Base-by-base conservation (phyloP, 345 rosid species). In the Rubroshorea leprosula region DNA sequence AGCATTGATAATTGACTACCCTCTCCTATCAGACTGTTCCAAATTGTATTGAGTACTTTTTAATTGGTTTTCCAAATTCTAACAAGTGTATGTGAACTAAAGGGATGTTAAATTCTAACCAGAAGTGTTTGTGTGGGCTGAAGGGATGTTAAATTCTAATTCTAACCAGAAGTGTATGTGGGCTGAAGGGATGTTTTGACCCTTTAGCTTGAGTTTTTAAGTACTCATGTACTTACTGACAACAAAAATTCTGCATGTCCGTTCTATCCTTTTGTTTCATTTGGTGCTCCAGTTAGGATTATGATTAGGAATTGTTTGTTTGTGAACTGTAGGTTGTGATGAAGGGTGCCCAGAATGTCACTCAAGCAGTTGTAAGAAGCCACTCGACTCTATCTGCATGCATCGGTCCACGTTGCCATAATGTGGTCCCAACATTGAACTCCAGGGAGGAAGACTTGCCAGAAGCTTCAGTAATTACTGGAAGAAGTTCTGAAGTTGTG, bases 301-400 rank as follows among this genome's bases (percentile, higher is more conserved):
- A 20, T 29, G 14, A 27, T 11, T 11, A 46, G 31, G 3, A 4
- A 31, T 46, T n/a, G n/a, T 44, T 10, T 15, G 47, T 46, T 55
- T 55, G 56, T 13, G 55, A 25, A 35, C 24, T 69, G 17, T 59
- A 93, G 97, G 99, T 78, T 72, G 91, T 93, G 65, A 82, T 93
- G 84, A 85, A 77, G 74, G 82, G 97, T 48, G 99, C 97, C 15
- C 89, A 83, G 65, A 80, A 85, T 56, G 96, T 89, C 5, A 97
- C 97, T 1, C 76, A 83, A 74, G 99, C 99, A 24, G 96, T 86
- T 29, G 90, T 79, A 53, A 78, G 76, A 75, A 93, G 91, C 11
- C 96, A 84, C 29, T 48, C 97, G 58, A 75, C 91, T 53, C 68
- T 89, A 51, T 55, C 97, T 2, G 80, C 99, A 51, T 93, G 99